Evolutionary conservation across 768 basidiomycete species (phyloP).

Genomic region (Dentipellis fragilis): DNA sequence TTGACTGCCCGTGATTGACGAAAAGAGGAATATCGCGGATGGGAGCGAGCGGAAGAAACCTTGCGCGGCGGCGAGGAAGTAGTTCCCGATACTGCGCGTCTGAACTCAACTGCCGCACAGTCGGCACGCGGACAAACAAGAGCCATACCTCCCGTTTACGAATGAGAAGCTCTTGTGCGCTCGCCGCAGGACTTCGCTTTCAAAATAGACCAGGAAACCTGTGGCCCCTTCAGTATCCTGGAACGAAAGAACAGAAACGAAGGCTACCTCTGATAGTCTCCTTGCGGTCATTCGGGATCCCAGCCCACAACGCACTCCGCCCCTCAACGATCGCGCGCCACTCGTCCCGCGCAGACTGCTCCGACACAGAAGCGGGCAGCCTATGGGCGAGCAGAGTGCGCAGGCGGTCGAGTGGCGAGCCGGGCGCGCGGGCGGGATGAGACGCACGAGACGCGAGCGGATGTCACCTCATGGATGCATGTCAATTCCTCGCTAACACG

Average conservation of each 20-base stretch:
- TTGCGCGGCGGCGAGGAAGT: constrained; percentile 82
- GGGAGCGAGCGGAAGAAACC: constrained; percentile 88
- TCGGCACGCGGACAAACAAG: constrained; percentile 21
- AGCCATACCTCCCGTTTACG: constrained; percentile 68
- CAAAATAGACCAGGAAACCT: constrained; percentile 92
- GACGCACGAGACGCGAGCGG: constrained; percentile 77
- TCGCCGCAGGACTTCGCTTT: constrained; percentile 75
- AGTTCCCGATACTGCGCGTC: constrained; percentile 67
- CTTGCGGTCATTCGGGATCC: constrained; percentile 82
- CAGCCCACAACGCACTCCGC: constrained; percentile 66
- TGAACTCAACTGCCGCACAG: neutral
- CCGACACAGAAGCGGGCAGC: constrained; percentile 55
- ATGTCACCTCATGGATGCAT: constrained; percentile 54
- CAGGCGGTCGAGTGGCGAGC: constrained; percentile 64
- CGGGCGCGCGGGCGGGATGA: constrained; percentile 58
- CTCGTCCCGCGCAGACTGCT: constrained; percentile 73
- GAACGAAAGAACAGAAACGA: neutral
- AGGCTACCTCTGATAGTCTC: constrained; percentile 77
- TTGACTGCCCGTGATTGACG: constrained; percentile 80
- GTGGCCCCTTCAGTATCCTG: neutral
- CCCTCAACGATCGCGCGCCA: constrained; percentile 94
- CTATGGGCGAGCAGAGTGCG: constrained; percentile 71
- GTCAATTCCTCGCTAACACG: neutral
- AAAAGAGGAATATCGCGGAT: constrained; percentile 89
- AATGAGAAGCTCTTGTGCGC: constrained; percentile 95